Evolutionary conservation across 306 rosid genomes (phyloP), one percentile per base, ranked within the genome.

Genomic region (Lablab purpureus): DNA sequence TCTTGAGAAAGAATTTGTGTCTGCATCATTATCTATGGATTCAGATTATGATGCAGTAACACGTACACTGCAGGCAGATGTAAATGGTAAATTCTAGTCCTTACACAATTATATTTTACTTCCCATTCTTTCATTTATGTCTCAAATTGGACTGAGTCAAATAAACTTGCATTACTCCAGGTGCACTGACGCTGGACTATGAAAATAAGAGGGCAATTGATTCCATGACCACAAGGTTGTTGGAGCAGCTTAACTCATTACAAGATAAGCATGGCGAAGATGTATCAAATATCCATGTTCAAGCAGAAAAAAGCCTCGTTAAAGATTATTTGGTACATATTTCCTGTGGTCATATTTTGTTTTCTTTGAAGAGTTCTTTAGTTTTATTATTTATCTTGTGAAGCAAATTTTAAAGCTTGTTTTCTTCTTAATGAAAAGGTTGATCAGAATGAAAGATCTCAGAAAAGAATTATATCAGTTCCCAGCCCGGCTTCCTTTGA

Each of bases 201-300:
- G 89, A 83, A 80, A 88, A 87, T 67, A 91, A 88, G 87, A 88
- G 79, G 89, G 89, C 87, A 86, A 80, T 92, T 19, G 97, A 92
- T 74, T 83, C 87, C 18, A 79, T 87, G 83, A 84, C 87, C 2
- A 43, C 84, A 25, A 68, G n/a, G 25, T 86, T 85, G 87, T 73
- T 83, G 79, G 90, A 87, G 71, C 85, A 86, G 72, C 92, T 94
- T 69, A 81, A 56, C 54, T 83, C 90, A 55, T 81, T 81, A 12
- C 89, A 87, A 84, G 87, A 85, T 19, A 80, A 84, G 73, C 97
- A 92, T 62, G 89, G 89, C 23, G 84, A 75, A 83, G 75, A 80
- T 71, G 13, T 88, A 69, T 88, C 90, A 28, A 85, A 83, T 3
- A 87, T 94, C 65, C 84, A 85, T 74, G 62, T 72, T 72, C 87